Percentiles rank a stretch among this genome's conserved stretches.
Evolutionary conservation across 129 eudicot genomes (phyloP).

Genomic region (Deinandra increscens): DNA sequence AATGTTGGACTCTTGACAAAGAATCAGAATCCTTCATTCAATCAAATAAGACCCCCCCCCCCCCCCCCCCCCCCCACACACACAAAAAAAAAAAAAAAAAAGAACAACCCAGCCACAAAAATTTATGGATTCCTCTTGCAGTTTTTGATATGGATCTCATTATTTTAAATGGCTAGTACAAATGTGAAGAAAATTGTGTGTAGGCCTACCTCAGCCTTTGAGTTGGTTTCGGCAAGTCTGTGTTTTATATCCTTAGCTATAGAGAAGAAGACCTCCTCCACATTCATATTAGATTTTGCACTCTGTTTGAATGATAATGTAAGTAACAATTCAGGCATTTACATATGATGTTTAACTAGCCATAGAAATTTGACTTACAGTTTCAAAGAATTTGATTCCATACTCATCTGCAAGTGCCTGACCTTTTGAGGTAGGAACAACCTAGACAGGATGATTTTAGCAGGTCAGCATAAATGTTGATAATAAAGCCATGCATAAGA

Average conservation of each 20-base stretch:
- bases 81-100: neutral
- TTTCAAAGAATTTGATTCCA: conserved; percentile 87
- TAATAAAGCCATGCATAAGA: neutral
- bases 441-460: conserved; percentile 44
- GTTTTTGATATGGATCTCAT: neutral
- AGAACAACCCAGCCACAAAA: too few relatives aligned
- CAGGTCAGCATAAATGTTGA: conserved; percentile 15
- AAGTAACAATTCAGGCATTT: conserved; percentile 9
- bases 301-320: conserved; percentile 48
- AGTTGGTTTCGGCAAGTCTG: conserved; percentile 78
- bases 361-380: conserved; percentile 51
- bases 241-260: conserved; percentile 81
- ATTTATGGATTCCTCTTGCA: neutral
- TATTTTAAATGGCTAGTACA: neutral
- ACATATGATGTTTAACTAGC: too few relatives aligned
- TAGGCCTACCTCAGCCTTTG: conserved; percentile 63
- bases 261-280: conserved; percentile 88
- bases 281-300: conserved; percentile 86
- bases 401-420: conserved; percentile 97
- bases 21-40: neutral
- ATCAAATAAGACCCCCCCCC: neutral
- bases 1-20: neutral
- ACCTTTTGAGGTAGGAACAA: conserved; percentile 88
- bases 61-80: neutral
- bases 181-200: neutral